Evolutionary conservation across 441 rosid genomes (phyloP).

Genomic region (Erodium texanum): DNA sequence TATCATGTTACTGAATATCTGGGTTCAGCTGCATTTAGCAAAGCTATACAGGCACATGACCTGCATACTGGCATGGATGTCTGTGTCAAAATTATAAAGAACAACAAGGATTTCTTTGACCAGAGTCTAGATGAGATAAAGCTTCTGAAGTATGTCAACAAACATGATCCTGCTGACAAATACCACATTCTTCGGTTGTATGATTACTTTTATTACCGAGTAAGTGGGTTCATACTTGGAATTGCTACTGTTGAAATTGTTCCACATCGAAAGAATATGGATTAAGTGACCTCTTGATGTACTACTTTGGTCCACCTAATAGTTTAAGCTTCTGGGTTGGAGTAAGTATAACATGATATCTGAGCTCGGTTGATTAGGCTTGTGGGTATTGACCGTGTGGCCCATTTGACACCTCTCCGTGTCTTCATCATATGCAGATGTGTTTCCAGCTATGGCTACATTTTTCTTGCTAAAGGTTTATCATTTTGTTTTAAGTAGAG

Average conservation of each 20-base stretch:
- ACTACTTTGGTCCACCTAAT: too few species aligned
- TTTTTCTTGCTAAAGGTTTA: background rate
- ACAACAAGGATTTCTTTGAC: slow-evolving; percentile 98
- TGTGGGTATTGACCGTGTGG: too few species aligned
- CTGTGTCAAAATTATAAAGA: slow-evolving; percentile 88
- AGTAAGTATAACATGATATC: too few species aligned
- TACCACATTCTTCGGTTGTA: slow-evolving; percentile 85
- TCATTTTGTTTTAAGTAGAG: background rate
- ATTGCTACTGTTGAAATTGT: background rate
- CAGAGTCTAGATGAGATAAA: slow-evolving; percentile 99
- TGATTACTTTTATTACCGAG: slow-evolving; percentile 91
- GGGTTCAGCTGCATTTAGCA: slow-evolving; percentile 98
- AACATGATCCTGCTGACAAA: slow-evolving; percentile 95
- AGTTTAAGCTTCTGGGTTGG: too few species aligned
- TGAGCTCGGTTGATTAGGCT: too few species aligned
- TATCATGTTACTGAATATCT: slow-evolving; percentile 96
- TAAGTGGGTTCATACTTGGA: slow-evolving; percentile 29
- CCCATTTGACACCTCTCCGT: too few species aligned
- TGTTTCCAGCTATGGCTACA: background rate
- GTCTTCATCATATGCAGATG: too few species aligned
- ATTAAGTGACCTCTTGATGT: too few species aligned
- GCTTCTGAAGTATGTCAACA: slow-evolving; percentile 90
- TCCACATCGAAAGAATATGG: too few species aligned
- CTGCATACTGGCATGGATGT: slow-evolving; percentile 93
- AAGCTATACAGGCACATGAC: slow-evolving; percentile 98